Evolutionary conservation across 176 grass and related monocot species (phyloP).

Genomic region (Panicum miliaceum): DNA sequence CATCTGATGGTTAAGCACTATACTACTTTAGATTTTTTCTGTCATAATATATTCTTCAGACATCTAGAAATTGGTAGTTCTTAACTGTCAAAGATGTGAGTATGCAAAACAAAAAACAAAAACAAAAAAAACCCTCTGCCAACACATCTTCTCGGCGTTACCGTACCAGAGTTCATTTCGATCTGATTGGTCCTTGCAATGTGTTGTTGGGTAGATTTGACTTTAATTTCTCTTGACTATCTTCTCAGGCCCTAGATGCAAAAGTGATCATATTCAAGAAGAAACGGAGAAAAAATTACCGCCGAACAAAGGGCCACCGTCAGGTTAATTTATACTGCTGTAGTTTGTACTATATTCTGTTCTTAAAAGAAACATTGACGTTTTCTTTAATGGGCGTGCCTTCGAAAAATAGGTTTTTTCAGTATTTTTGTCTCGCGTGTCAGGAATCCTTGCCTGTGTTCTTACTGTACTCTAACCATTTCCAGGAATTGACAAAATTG

Average conservation of each 20-base stretch:
- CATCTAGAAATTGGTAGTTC: background rate
- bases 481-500: slow-evolving; percentile 92
- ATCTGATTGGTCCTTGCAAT: background rate
- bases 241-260: slow-evolving; percentile 80
- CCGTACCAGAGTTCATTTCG: slow-evolving; percentile 19
- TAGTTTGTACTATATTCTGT: background rate
- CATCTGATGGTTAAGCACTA: slow-evolving; percentile 5
- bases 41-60: background rate
- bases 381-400: background rate
- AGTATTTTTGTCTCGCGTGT: background rate
- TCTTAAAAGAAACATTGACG: background rate
- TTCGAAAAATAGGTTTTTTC: background rate
- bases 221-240: slow-evolving; percentile 16
- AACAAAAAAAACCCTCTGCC: background rate
- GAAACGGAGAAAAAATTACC: slow-evolving; percentile 97
- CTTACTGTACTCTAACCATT: slow-evolving; percentile 44
- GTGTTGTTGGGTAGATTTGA: slow-evolving; percentile 13
- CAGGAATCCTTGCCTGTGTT: slow-evolving; percentile 6
- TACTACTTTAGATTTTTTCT: background rate
- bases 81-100: background rate
- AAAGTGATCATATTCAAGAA: slow-evolving; percentile 99
- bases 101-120: too few species aligned
- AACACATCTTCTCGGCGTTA: background rate
- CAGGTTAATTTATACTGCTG: slow-evolving; percentile 56
- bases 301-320: slow-evolving; percentile 93